Percentiles rank a stretch among this genome's conserved stretches.
These are phyloP conservation scores for Amborella trichopoda DNA, from an alignment of 164 flowering plant species.

Conservation along the genomic window DNA sequence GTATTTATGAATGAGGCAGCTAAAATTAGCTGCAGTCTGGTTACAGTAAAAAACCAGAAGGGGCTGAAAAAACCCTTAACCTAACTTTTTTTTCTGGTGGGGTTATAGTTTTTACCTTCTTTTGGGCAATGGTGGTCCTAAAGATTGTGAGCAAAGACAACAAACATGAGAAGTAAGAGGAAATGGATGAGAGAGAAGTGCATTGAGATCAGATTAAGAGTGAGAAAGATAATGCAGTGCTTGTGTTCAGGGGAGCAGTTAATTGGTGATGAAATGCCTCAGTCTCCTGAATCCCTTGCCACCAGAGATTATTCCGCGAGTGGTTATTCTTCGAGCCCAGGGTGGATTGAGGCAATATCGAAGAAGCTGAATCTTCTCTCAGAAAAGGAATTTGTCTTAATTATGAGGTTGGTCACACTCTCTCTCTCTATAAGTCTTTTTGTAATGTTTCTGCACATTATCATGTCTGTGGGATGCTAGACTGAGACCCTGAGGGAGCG, in stretches of 20 bases:
- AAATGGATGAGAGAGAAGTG: no score
- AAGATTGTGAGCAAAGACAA: constrained; percentile 25
- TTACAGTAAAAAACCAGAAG: no score
- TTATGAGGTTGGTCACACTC: constrained; percentile 88
- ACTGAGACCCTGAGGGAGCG: no score
- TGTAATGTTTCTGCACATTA: no score
- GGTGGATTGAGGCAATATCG: constrained; percentile 60
- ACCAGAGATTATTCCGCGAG: constrained; percentile 77
- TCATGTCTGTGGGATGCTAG: no score
- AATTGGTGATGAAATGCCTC: constrained; percentile 32
- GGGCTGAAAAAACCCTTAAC: no score
- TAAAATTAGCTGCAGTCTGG: no score
- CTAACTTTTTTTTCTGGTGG: no score
- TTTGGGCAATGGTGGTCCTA: constrained; percentile 1
- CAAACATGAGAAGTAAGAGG: constrained; percentile 19
- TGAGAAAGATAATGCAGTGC: constrained; percentile 60
- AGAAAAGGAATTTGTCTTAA: constrained; percentile 69
- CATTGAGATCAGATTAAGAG: no score
- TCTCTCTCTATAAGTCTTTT: no score
- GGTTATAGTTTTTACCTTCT: no score
- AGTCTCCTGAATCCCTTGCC: constrained; percentile 71
- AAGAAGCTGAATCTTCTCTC: constrained; percentile 91
- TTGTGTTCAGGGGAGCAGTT: constrained; percentile 55
- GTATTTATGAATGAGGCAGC: no score
- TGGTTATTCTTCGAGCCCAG: constrained; percentile 62